Base-by-base conservation (phyloP, 495 filamentous ascomycete genomes). In the Neurospora tetraspora region DNA sequence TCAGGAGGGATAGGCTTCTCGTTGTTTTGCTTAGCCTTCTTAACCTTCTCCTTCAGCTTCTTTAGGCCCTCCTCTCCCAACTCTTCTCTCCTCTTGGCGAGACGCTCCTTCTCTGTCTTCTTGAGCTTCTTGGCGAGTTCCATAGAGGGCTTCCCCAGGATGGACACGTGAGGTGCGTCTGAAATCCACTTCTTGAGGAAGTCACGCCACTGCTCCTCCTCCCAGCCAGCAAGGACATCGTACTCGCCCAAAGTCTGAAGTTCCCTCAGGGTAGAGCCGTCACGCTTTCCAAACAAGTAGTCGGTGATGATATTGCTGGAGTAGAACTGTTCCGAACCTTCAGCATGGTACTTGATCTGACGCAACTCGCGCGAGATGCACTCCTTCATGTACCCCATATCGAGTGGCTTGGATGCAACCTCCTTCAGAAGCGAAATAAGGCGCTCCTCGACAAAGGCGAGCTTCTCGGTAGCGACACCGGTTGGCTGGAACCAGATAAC, bases 341-440 rank as follows among this genome's bases (percentile, higher is more conserved):
- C 96, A 6, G 91, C 89, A 5, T 90, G 86, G 73, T 91, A 93
- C 77, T 93, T 95, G 77, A 91, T 85, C 74, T 93, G 91, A 42
- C 94, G 89, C 70, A 87, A 86, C 79, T 94, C 91, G 47, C 94
- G 87, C 73, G 87, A 87, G 40, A 98, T 88, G 77, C 94, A 97
- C 77, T 98, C 94, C 47, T 86, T 85, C 78, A 99, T 85, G 77
- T 98, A 98, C 2, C 83, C 84, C 91, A 99, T 93, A 75, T 99
- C 92, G 3, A 99, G 82, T 2, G 91, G 89, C 74, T 93, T 92
- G 18, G 86, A 86, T 70, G 91, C 91, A 2, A 94, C 91, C 71
- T 95, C 92, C 72, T 90, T 89, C 9, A 98, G 83, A 10, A 98
- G 84, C 70, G 94, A 88, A 59, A 97, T 92, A 59, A 99, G 90